Evolutionary conservation across 345 rosid species (phyloP).

Genomic region (Camelina hispida): DNA sequence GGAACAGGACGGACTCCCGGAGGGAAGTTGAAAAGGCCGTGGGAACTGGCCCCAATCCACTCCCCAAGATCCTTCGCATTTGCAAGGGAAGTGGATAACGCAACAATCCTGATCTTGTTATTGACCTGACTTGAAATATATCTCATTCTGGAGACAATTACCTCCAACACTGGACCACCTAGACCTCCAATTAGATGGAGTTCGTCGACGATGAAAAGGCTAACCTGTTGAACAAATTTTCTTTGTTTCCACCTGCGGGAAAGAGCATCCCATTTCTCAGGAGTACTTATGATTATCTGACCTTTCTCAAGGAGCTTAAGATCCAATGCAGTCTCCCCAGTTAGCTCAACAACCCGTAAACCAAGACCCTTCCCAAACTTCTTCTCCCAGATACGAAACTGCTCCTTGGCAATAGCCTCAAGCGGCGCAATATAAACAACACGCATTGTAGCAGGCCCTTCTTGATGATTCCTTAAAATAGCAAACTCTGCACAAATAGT

Average conservation of each 20-base stretch:
- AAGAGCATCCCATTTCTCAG: constrained; percentile 98
- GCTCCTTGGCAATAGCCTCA: constrained; percentile 88
- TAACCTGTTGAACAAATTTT: constrained; percentile 86
- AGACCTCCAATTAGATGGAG: constrained; percentile 96
- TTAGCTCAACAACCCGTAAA: constrained; percentile 78
- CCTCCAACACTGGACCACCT: constrained; percentile 92
- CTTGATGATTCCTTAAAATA: constrained; percentile 82
- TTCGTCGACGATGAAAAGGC: constrained; percentile 91
- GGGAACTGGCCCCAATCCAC: constrained; percentile 95
- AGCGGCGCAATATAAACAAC: constrained; percentile 90
- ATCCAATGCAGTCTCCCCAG: constrained; percentile 85
- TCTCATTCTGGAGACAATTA: constrained; percentile 93
- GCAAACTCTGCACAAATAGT: constrained; percentile 97
- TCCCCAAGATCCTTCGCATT: constrained; percentile 98
- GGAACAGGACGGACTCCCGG: constrained; percentile 97
- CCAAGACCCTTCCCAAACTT: constrained; percentile 91
- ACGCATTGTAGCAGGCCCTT: constrained; percentile 66
- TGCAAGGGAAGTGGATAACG: constrained; percentile 92
- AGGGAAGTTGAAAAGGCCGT: constrained; percentile 90
- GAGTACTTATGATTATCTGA: constrained; percentile 86
- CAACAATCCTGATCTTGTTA: constrained; percentile 86
- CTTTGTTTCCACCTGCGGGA: constrained; percentile 95
- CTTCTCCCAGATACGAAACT: constrained; percentile 78
- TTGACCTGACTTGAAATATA: constrained; percentile 80
- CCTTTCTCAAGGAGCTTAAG: constrained; percentile 86